Evolutionary conservation across 2,329 filamentous ascomycete genomes (phyloP), one percentile per base, ranked within the genome.

Genomic region (Paraphaeosphaeria minitans): DNA sequence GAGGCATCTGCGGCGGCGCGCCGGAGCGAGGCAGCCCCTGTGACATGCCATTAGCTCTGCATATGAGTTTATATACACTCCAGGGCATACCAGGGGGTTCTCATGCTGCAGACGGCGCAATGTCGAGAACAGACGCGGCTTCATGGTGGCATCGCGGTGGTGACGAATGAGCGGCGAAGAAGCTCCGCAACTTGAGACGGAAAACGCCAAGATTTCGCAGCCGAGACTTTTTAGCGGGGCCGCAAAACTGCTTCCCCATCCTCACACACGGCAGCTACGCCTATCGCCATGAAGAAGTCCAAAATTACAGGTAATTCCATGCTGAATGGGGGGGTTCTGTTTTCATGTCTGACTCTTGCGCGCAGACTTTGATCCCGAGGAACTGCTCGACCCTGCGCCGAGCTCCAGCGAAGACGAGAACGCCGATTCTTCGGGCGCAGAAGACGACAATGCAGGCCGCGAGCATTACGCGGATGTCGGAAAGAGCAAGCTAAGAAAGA

Each of bases 381-480:
- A 86, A 56, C 78, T 84, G 31, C 79, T 84, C 54, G 80, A 85
- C 65, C 85, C 87, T 61, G 81, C 80, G 19, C 82, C 83, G n/a
- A 77, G 78, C 61, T 83, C 82, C n/a, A 84, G 82, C 56, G 84
- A 84, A 56, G 84, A 85, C 58, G 85, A 85, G 48, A 81, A 80
- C 45, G 82, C 77, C 14, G 84, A 81, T 52, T 85, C 62, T 13
- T 73, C 71, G 16, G 78, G 76, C 22, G 57, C 76, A 67, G 42
- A 71, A 53, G 76, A 83, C 66, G 80, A 74, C 12, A 78, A 85
- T 60, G 82, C 83, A 12, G 92, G 90, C 21, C 90, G 93, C 33
- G 94, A 97, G 69, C 94, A 98, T 75, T 98, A 98, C 73, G 85
- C 90, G 45, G 78, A 84, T 53, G 91, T 97, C 33, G 90, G 89